These are phyloP conservation scores for Tubosaeta sp. DNA, from an alignment of 768 basidiomycete genomes.

Conservation along the genomic window DNA sequence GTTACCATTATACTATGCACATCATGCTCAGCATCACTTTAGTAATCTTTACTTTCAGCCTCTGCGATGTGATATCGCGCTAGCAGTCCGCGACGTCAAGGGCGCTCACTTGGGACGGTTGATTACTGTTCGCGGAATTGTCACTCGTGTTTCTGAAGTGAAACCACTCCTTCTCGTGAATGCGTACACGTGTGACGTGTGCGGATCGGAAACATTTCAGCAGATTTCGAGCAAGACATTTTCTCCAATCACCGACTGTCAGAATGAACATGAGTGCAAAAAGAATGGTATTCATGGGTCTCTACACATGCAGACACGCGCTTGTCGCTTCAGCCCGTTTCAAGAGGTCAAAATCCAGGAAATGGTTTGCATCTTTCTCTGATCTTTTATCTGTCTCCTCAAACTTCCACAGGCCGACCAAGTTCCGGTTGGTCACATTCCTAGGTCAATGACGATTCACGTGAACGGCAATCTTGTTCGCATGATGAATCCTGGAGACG, in stretches of 20 bases:
- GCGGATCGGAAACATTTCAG: conserved; percentile 98
- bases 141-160: conserved; percentile 98
- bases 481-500: conserved; percentile 91
- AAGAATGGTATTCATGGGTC: conserved; percentile 86
- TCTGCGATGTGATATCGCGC: conserved; percentile 62
- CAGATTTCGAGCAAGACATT: conserved; percentile 93
- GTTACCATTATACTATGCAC: background rate
- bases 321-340: conserved; percentile 95
- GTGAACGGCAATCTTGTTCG: conserved; percentile 87
- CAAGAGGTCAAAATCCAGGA: conserved; percentile 99
- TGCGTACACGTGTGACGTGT: conserved; percentile 97
- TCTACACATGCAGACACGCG: conserved; percentile 97
- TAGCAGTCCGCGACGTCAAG: conserved; percentile 91
- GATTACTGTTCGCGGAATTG: conserved; percentile 96
- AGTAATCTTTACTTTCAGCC: conserved; percentile 96
- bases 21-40: conserved; percentile 14
- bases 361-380: conserved; percentile 56
- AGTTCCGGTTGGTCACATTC: conserved; percentile 99
- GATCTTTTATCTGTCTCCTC: background rate
- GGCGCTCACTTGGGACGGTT: conserved; percentile 84
- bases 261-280: conserved; percentile 79
- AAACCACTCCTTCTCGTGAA: conserved; percentile 96
- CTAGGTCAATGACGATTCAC: conserved; percentile 97
- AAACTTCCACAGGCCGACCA: conserved; percentile 73
- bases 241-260: conserved; percentile 83